Conservation (phyloP, 768 basidiomycete genomes). For the Mycena kentingensis region DNA sequence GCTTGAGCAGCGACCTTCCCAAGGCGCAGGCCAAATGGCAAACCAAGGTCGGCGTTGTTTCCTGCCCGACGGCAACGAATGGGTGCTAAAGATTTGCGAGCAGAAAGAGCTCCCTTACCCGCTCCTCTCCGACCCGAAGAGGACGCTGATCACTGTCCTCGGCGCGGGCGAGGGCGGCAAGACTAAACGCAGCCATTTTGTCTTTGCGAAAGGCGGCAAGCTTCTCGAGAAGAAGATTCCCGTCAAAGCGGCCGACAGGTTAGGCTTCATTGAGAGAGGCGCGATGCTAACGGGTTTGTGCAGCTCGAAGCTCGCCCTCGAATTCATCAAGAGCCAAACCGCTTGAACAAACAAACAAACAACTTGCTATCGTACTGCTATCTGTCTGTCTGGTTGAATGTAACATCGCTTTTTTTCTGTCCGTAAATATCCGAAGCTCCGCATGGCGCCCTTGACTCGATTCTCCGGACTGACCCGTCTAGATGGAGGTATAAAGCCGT, state of each 20-base stretch:
- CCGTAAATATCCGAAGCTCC: neutral
- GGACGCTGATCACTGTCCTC: constrained; percentile 73
- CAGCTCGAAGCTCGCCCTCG: constrained; percentile 66
- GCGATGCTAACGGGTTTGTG: neutral
- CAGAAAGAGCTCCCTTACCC: constrained; percentile 86
- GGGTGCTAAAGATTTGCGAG: constrained; percentile 1
- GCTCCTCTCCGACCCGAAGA: constrained; percentile 87
- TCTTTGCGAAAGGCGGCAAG: constrained; percentile 91
- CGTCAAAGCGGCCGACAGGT: constrained; percentile 89
- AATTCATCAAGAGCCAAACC: constrained; percentile 59
- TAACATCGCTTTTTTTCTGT: neutral
- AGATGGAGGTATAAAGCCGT: neutral
- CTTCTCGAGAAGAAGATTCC: constrained; percentile 82
- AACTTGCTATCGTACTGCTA: constrained; percentile 20
- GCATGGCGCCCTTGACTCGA: no score
- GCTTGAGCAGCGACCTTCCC: constrained; percentile 79
- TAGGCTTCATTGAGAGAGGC: constrained; percentile 11
- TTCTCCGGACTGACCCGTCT: neutral
- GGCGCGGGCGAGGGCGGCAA: constrained; percentile 80
- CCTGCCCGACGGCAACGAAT: neutral
- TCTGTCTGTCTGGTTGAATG: constrained; percentile 13
- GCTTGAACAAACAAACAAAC: neutral
- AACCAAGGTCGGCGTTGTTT: constrained; percentile 59
- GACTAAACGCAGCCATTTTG: constrained; percentile 91
- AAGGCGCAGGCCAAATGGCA: constrained; percentile 83